A percentile compares a stretch with the other conserved stretches of the same genome.
These are phyloP conservation scores for Piromyces sp. DNA, from an alignment of 192 early-diverging fungal genomes.

Conservation along the genomic window DNA sequence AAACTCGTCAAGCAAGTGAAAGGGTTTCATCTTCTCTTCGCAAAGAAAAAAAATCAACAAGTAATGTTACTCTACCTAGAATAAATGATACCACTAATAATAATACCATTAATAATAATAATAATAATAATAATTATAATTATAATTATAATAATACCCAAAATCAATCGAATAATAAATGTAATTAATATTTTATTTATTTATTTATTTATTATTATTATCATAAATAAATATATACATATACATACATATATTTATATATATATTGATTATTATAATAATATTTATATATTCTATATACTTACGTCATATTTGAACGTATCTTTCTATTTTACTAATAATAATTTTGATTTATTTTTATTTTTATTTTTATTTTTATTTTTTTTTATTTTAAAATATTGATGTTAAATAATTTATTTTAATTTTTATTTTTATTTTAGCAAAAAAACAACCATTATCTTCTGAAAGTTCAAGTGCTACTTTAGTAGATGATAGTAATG, in stretches of 20 bases:
- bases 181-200: background rate
- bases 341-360: too few species aligned
- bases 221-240: too few species aligned
- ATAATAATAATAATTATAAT: background rate
- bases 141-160: background rate
- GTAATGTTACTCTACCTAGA: background rate
- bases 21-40: background rate
- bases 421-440: background rate
- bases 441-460: background rate
- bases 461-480: background rate
- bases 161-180: background rate
- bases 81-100: background rate
- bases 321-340: too few species aligned
- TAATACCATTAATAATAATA: background rate
- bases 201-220: background rate
- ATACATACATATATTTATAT: too few species aligned
- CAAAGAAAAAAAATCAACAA: background rate
- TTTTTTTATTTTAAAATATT: too few species aligned
- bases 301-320: too few species aligned
- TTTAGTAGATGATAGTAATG: background rate
- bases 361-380: too few species aligned
- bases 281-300: too few species aligned
- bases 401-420: too few species aligned
- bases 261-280: too few species aligned
- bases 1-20: background rate